Percentiles rank a stretch among this genome's conserved stretches.
Evolutionary conservation across 106 monocot species (phyloP).

Genomic region (Dendrobium nobile): DNA sequence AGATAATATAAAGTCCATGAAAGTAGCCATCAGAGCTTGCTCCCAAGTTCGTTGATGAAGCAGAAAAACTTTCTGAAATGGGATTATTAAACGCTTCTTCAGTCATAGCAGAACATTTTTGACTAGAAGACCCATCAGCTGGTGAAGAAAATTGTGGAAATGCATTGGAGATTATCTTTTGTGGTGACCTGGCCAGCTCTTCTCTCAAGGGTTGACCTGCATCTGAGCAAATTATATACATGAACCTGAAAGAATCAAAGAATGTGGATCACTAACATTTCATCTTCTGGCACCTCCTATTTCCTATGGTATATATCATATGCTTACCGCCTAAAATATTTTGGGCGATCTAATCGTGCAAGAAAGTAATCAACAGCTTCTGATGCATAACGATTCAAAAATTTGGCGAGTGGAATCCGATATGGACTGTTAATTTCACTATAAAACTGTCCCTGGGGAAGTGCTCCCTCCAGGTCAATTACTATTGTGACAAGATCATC

Average conservation of each 20-base stretch:
- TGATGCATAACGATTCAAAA: slow-evolving; percentile 86
- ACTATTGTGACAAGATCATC: slow-evolving; percentile 95
- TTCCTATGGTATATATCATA: not conserved
- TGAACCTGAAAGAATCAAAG: slow-evolving; percentile 54
- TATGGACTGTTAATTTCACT: slow-evolving; percentile 99
- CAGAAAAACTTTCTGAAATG: slow-evolving; percentile 35
- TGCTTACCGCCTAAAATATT: slow-evolving; percentile 82
- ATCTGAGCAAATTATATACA: slow-evolving; percentile 90
- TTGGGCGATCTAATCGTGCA: slow-evolving; percentile 70
- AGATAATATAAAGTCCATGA: slow-evolving; percentile 85
- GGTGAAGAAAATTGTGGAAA: slow-evolving; percentile 62
- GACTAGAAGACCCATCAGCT: slow-evolving; percentile 32
- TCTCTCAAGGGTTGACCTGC: slow-evolving; percentile 78
- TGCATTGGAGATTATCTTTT: slow-evolving; percentile 78
- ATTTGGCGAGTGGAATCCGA: slow-evolving; percentile 84
- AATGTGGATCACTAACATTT: not conserved
- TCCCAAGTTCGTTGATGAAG: slow-evolving; percentile 22
- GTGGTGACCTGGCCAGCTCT: slow-evolving; percentile 83
- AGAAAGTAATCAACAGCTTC: slow-evolving; percentile 97
- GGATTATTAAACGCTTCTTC: slow-evolving; percentile 42
- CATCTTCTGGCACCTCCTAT: not conserved
- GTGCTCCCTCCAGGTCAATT: slow-evolving; percentile 88
- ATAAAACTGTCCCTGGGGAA: slow-evolving; percentile 90
- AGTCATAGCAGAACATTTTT: slow-evolving; percentile 34
- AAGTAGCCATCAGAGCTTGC: slow-evolving; percentile 71